Evolutionary conservation across 768 basidiomycete genomes (phyloP), one percentile per base, ranked within the genome.

Genomic region (Lactarius vividus): DNA sequence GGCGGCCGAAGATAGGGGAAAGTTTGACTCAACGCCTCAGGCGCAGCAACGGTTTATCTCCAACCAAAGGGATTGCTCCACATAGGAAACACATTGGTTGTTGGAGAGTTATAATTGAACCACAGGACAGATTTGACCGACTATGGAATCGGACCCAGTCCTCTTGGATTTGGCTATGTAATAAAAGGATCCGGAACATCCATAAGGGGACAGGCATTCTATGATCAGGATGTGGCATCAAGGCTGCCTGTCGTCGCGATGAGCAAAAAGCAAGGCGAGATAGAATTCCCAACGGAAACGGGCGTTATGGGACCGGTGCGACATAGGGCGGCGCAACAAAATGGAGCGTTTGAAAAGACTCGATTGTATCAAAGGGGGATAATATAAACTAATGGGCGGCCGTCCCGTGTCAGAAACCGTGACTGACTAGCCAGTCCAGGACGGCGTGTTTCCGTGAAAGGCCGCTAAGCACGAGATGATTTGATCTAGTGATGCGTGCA

Each of bases 381-480:
- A 42, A 67, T 69, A 62, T 59, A 57, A 68, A 49, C 29, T 40
- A 53, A 64, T 59, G 63, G 69, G 69, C 61, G 64, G 66, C 33
- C 15, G 59, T 57, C 28, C 56, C 39, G 46, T 61, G 42, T 75
- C 68, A 92, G 75, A 92, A 92, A 15, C 91, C 91, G 71, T 81
- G 85, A 63, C 74, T 73, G 73, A 78, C 78, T 70, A 92, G 80
- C 86, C 87, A 92, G 58, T 81, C 78, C 69, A 83, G 72, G 57
- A 92, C 83, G 53, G 84, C 75, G 65, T 80, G 78, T 73, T 84
- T 89, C 85, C 84, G 87, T 56, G 79, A 80, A 6, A 88, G 87
- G 55, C 89, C 89, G 29, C 79, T 76, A 67, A 92, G 80, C 57
- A 84, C 69, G 65, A 91, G 71, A 72, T 88, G 84, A 64, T 80